Conservation (phyloP, 768 basidiomycete species). For the Tylopilus plumbeoviolaceoides region DNA sequence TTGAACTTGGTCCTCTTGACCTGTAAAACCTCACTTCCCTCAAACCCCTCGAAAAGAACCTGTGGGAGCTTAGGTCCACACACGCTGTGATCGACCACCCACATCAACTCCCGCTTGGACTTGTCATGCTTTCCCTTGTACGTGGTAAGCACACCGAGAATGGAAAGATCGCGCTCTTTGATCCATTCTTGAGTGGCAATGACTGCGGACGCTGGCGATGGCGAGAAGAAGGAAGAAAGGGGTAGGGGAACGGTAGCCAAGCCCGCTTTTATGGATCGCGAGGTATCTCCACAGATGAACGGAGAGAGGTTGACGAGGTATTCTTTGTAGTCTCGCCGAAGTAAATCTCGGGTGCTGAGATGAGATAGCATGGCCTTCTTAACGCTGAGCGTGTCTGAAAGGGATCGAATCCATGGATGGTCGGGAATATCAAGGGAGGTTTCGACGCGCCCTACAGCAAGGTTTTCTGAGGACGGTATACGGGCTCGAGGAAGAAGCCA, state of each 20-base stretch:
- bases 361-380: slow-evolving; percentile 69
- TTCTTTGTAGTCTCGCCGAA: slow-evolving; percentile 95
- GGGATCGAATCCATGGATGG: slow-evolving; percentile 41
- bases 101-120: slow-evolving; percentile 62
- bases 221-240: slow-evolving; percentile 43
- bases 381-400: slow-evolving; percentile 40
- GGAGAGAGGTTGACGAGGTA: slow-evolving; percentile 50
- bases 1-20: slow-evolving; percentile 39
- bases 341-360: slow-evolving; percentile 68
- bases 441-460: not conserved
- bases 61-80: slow-evolving; percentile 30
- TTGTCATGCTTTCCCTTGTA: slow-evolving; percentile 54
- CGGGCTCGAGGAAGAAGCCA: slow-evolving; percentile 62
- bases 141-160: slow-evolving; percentile 79
- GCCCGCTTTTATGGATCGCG: slow-evolving; percentile 55
- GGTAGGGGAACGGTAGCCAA: slow-evolving; percentile 78
- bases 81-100: slow-evolving; percentile 50
- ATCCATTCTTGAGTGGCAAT: slow-evolving; percentile 51
- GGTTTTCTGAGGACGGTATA: slow-evolving; percentile 24
- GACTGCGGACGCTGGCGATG: slow-evolving; percentile 15
- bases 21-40: slow-evolving; percentile 48
- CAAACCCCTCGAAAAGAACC: slow-evolving; percentile 55
- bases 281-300: slow-evolving; percentile 18
- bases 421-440: slow-evolving; percentile 33
- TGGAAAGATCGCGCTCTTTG: slow-evolving; percentile 54